phyloP scores from a whole-genome alignment of 495 filamentous ascomycete species.

The Penicillium silybi region DNA sequence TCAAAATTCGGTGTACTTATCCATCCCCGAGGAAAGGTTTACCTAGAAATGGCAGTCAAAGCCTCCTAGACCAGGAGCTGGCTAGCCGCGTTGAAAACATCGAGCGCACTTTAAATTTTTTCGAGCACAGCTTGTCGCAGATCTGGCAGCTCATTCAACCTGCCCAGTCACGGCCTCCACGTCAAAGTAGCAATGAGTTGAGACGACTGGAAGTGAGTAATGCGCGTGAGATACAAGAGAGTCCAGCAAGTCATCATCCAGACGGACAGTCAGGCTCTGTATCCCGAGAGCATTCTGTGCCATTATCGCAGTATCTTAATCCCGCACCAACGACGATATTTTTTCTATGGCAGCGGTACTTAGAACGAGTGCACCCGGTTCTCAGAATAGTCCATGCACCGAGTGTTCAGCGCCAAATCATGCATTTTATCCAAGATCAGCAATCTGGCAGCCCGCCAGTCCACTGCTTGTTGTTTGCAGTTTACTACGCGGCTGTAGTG shows the following conservation, averaged over 20 bases:
- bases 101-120: constrained; percentile 3
- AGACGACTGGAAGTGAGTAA: too few species aligned
- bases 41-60: background rate
- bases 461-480: constrained; percentile 66
- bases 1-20: constrained; percentile 20
- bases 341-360: constrained; percentile 23
- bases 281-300: too few species aligned
- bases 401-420: constrained; percentile 16
- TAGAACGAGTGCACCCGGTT: constrained; percentile 25
- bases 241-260: too few species aligned
- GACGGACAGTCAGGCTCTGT: too few species aligned
- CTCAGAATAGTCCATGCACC: constrained; percentile 26
- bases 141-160: constrained; percentile 7
- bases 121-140: constrained; percentile 7
- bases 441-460: constrained; percentile 14
- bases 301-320: background rate
- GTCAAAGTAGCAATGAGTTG: background rate
- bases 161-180: background rate
- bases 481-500: constrained; percentile 66
- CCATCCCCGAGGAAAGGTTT: constrained; percentile 4
- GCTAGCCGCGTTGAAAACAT: constrained; percentile 10
- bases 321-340: constrained; percentile 4
- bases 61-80: background rate
- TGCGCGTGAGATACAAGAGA: too few species aligned
- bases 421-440: constrained; percentile 1